Evolutionary conservation across 2,329 filamentous ascomycete genomes (phyloP), one percentile per base, ranked within the genome.

Genomic region (Endoconidiophora laricicola): DNA sequence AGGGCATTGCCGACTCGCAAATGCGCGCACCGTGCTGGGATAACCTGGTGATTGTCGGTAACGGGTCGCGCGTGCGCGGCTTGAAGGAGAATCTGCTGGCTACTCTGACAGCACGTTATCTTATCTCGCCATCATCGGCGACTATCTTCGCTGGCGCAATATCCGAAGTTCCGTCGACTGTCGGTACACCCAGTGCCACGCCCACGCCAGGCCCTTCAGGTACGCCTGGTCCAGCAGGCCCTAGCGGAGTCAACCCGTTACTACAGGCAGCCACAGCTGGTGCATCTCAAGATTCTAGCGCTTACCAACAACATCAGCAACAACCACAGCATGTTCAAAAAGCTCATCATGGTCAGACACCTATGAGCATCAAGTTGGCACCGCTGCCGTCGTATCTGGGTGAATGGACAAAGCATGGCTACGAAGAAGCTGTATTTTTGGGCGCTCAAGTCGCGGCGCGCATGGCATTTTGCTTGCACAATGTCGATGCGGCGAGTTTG

Each of bases 21-120:
- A 88, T 87, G 70, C 79, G 91, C 42, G 81, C 84, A 36, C 74
- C 83, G 36, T 81, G 93, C 55, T 98, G 91, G 91, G 90, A 96
- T 58, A 85, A 83, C 54, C 66, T 98, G 48, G 81, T 94, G 57
- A 83, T 98, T 50, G 83, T 94, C 48, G 91, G 91, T 57, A 94
- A 94, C 60, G 91, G 91, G 52, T 79, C 70, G 37, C 73, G 73
- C 44, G 70, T 78, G 44, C 69, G 70, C 68, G 87, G 91, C 4
- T 90, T 98, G 63, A 88, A 84, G 57, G 87, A 95, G 58, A 86
- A 90, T 57, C 79, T 98, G 44, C 63, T 96, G 37, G 75, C 83
- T 58, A 87, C 80, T 0, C 75, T 98, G 36, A 76, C 76, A 37
- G 75, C 81, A 45, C 87, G 88, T 56, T 91, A 94, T 63, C 75